These are phyloP conservation scores for Mycena polygramma DNA, from an alignment of 768 basidiomycete species.

Conservation along the genomic window DNA sequence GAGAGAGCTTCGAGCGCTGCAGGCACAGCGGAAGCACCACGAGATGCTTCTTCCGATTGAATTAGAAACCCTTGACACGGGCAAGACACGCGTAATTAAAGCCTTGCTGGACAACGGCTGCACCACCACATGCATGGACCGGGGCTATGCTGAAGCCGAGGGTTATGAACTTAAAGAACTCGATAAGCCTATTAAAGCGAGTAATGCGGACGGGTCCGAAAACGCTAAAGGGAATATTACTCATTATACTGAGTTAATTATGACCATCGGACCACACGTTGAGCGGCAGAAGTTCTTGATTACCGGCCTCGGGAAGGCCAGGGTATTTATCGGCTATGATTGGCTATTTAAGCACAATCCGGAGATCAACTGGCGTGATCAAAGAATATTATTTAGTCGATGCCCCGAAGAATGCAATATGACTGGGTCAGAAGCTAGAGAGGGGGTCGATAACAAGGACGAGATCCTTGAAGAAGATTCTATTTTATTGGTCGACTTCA, in stretches of 20 bases:
- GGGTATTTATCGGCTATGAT: constrained; percentile 40
- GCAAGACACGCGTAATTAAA: constrained; percentile 7
- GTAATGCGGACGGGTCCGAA: constrained; percentile 12
- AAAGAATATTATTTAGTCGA: constrained; percentile 32
- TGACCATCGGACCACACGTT: constrained; percentile 37
- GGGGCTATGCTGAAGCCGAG: constrained; percentile 16
- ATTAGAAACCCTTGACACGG: constrained; percentile 4
- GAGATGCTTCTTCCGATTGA: constrained; percentile 7
- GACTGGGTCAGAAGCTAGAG: neutral
- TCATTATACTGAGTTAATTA: constrained; percentile 37
- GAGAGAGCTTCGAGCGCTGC: neutral
- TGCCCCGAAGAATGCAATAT: constrained; percentile 27
- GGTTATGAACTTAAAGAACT: constrained; percentile 13
- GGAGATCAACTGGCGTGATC: constrained; percentile 33
- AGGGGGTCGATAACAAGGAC: neutral
- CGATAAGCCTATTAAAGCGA: constrained; percentile 1
- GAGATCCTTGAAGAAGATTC: constrained; percentile 16
- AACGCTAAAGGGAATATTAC: constrained; percentile 7
- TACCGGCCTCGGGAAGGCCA: constrained; percentile 38
- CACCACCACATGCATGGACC: constrained; percentile 23
- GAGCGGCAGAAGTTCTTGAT: constrained; percentile 39
- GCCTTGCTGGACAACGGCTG: constrained; percentile 20
- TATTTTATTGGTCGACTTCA: constrained; percentile 15
- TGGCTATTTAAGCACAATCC: constrained; percentile 44
- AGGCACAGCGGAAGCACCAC: neutral